These are phyloP conservation scores for Sporisorium iseilematis-ciliati DNA, from an alignment of 1,284 basidiomycete species.

Conservation along the genomic window DNA sequence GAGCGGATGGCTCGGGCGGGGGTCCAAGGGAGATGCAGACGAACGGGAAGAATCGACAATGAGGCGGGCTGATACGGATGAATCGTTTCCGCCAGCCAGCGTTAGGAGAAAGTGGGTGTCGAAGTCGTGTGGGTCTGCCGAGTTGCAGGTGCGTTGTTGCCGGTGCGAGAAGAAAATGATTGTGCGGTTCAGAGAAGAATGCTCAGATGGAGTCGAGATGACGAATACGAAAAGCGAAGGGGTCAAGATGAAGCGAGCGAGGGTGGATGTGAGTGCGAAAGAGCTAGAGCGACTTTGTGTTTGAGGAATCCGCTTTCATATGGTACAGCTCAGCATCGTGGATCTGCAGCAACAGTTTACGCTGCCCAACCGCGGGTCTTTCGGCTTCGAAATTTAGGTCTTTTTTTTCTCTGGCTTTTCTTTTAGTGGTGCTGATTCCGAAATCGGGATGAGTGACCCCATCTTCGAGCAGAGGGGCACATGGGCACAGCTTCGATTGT, in stretches of 20 bases:
- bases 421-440: not conserved
- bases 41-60: conserved; percentile 20
- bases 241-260: conserved; percentile 7
- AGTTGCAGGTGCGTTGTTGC: not conserved
- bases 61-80: conserved; percentile 27
- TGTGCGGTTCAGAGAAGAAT: not conserved
- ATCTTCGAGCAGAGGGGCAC: not conserved
- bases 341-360: not conserved
- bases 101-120: not conserved
- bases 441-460: not conserved
- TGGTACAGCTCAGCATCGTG: not conserved
- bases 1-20: not conserved
- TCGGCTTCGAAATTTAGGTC: not conserved
- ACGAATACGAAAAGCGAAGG: conserved; percentile 27
- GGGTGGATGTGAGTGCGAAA: conserved; percentile 2
- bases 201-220: conserved; percentile 30
- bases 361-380: not conserved
- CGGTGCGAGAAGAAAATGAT: not conserved
- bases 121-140: conserved; percentile 14
- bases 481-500: not conserved
- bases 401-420: not conserved
- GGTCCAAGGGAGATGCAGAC: not conserved
- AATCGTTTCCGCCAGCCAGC: conserved; percentile 1
- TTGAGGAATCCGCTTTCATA: conserved; percentile 5
- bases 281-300: conserved; percentile 32